A percentile compares a stretch with the other conserved stretches of the same genome.
Evolutionary conservation across 106 monocot genomes (phyloP).

Genomic region (Apostasia ramifera): DNA sequence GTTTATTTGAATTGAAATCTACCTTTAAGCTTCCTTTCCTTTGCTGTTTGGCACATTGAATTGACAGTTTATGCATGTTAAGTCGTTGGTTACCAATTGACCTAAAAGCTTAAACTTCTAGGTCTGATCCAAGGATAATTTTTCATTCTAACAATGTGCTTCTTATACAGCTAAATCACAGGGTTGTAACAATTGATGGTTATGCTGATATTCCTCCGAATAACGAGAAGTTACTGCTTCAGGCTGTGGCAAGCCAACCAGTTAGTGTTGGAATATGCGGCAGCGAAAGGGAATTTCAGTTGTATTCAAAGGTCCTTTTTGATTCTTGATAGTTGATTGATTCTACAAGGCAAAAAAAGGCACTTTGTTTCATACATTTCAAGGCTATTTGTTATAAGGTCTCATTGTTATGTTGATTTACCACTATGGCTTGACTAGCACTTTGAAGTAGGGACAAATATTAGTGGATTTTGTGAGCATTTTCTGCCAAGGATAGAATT

Average conservation of each 20-base stretch:
- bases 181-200: constrained; percentile 85
- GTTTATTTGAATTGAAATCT: background rate
- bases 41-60: background rate
- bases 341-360: background rate
- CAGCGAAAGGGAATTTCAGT: constrained; percentile 75
- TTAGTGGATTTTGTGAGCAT: too few relatives aligned
- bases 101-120: background rate
- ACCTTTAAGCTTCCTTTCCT: background rate
- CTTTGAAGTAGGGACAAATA: too few relatives aligned
- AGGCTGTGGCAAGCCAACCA: constrained; percentile 87
- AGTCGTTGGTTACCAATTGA: too few relatives aligned
- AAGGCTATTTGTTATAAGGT: too few relatives aligned
- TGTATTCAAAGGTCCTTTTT: constrained; percentile 65
- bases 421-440: too few relatives aligned
- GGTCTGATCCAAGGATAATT: too few relatives aligned
- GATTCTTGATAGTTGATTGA: background rate
- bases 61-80: background rate
- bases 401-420: too few relatives aligned
- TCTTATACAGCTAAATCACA: constrained; percentile 38
- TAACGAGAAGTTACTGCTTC: constrained; percentile 62
- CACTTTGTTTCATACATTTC: too few relatives aligned
- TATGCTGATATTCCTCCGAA: constrained; percentile 75
- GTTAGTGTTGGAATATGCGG: constrained; percentile 96
- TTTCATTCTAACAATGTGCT: background rate
- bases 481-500: too few relatives aligned